Evolutionary conservation across 306 rosid species (phyloP), one percentile per base, ranked within the genome.

Genomic region (Biancaea sappan): DNA sequence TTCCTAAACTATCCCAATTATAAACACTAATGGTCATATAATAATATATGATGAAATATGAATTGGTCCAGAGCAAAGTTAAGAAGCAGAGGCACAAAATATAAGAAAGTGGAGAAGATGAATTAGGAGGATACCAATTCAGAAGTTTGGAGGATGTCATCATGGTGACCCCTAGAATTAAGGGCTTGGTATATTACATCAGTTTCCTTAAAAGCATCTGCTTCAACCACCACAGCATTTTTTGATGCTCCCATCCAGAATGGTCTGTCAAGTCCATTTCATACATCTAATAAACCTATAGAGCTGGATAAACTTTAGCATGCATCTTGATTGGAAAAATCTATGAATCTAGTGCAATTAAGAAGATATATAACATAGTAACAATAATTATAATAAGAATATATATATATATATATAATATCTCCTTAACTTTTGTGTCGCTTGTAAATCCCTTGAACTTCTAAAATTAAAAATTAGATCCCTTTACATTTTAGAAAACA

Each of bases 141-240:
- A 37, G 97, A 84, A 35, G 96, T 88, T 69, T 84, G 95, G 59
- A 94, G 93, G 89, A 94, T 86, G 83, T 92, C 97, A 38, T 76
- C 76, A 67, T 87, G 99, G 74, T 86, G 88, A 18, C 97, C 97
- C 40, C 52, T 88, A 8, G 96, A 90, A 74, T 48, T 83, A 31
- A 94, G 85, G 46, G 96, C 89, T 79, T 53, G 83, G 54, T 85
- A 94, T 70, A 94, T 68, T 40, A 94, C 93, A 64, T 94, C 96
- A 1, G 46, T 84, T 81, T 94, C 99, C 78, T 92, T 94, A 67
- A 94, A 92, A 77, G 99, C 99, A 85, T 94, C 99, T 60, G 97
- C 97, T 64, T 94, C 96, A 11, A 94, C 97, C 1, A 88, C 81
- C 84, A 92, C 96, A 8, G 82, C 86, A 16, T 81, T 88, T 72